Evolutionary conservation across 2,329 filamentous ascomycete genomes (phyloP), one percentile per base, ranked within the genome.

Genomic region (Dothidotthia symphoricarpi): DNA sequence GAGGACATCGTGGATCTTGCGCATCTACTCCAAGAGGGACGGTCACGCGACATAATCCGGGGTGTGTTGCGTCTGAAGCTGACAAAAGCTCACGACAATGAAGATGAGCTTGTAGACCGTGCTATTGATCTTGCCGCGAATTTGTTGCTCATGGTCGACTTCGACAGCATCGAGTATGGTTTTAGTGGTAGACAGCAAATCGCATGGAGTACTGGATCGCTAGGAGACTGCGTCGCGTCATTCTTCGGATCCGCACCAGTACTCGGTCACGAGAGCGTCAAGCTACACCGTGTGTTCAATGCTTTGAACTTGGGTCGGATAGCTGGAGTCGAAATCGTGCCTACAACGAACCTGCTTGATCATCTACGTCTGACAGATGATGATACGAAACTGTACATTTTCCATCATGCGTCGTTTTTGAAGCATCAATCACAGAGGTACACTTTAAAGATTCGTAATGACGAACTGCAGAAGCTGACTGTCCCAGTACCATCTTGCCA

Each of bases 341-440:
- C 62, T 54, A 74, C 71, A 0, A 51, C 58, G 15, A 72, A 74
- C 28, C 41, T 74, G 3, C 49, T 62, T 0, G 68, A 73, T 36
- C 71, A 74, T 43, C 53, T 74, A 2, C 58, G 58, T 2, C 30
- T 73, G 15, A 55, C 47, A 0, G 63, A 71, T 8, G 62, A 68
- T n/a, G 69, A 71, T 31, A 66, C 49, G 0, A 64, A 48, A 4
- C 49, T 73, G 0, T 45, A 57, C 9, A 51, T 75, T 1, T 74
- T 74, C 29, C 66, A 72, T 37, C 62, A 70, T 35, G 65, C 57
- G 0, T 65, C 64, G 0, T 69, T 72, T 28, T 64, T 36, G 29
- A 48, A 39, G 43, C 28, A 42, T 27, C 48, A 50, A 34, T 11
- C 53, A 66, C 4, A 30, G 44, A 39, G 12, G 47, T 47, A 35